These are phyloP conservation scores for Kwoniella dendrophila DNA, from an alignment of 768 basidiomycete species.

Conservation along the genomic window DNA sequence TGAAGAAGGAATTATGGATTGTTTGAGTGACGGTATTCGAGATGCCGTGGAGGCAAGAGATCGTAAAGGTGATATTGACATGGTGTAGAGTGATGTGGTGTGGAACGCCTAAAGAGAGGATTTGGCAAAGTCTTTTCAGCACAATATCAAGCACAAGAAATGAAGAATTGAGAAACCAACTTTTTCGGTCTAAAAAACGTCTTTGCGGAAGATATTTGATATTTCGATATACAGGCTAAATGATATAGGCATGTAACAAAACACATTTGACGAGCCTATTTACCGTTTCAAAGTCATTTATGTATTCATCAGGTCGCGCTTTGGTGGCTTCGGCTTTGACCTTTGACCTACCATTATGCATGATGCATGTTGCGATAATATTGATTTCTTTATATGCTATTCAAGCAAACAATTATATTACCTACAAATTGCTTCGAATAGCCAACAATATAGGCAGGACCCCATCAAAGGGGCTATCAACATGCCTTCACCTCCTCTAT, in stretches of 20 bases:
- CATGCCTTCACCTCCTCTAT: constrained; percentile 52
- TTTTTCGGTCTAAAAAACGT: constrained; percentile 12
- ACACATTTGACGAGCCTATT: not conserved
- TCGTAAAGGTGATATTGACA: constrained; percentile 15
- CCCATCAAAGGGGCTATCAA: constrained; percentile 6
- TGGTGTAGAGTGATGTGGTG: too few species aligned
- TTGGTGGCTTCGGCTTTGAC: too few species aligned
- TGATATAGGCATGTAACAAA: not conserved
- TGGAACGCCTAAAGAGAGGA: too few species aligned
- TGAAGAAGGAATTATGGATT: not conserved
- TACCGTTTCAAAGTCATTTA: too few species aligned
- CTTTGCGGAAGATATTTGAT: too few species aligned
- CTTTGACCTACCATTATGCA: not conserved
- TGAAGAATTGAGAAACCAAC: not conserved
- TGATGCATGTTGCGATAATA: not conserved
- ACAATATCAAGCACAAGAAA: too few species aligned
- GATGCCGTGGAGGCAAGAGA: constrained; percentile 15
- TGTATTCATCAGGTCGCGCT: not conserved
- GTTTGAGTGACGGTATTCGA: not conserved
- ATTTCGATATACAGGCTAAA: not conserved
- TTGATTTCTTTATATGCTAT: too few species aligned
- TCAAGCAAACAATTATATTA: too few species aligned
- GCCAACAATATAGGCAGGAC: not conserved
- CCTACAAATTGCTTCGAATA: not conserved
- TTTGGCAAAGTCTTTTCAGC: too few species aligned